These are phyloP conservation scores for Aspergillus proliferans DNA, from an alignment of 2,329 filamentous ascomycete species.

Conservation along the genomic window DNA sequence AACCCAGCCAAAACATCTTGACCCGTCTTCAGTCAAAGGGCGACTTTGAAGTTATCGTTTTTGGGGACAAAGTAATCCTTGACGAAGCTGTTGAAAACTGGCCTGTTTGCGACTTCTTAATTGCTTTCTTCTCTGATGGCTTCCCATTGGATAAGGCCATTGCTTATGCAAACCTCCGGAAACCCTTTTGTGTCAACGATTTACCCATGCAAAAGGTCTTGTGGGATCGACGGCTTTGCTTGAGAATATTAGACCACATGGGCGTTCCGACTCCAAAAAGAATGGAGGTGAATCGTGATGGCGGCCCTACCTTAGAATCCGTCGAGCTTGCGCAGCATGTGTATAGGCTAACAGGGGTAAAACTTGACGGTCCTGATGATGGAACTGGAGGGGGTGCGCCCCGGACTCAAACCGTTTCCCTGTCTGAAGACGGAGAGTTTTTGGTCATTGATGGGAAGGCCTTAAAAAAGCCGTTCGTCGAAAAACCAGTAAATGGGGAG, in stretches of 20 bases:
- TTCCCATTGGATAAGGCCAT: slow-evolving; percentile 97
- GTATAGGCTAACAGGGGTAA: slow-evolving; percentile 71
- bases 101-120: slow-evolving; percentile 92
- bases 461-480: slow-evolving; percentile 90
- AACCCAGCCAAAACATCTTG: slow-evolving; percentile 92
- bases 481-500: slow-evolving; percentile 96
- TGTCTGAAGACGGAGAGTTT: slow-evolving; percentile 85
- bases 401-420: slow-evolving; percentile 63
- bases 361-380: slow-evolving; percentile 63
- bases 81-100: slow-evolving; percentile 96
- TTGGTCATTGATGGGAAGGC: slow-evolving; percentile 77
- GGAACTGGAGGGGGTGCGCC: slow-evolving; percentile 55
- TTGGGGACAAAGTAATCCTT: slow-evolving; percentile 96
- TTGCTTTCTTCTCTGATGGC: slow-evolving; percentile 97
- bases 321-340: slow-evolving; percentile 74
- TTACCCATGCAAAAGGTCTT: slow-evolving; percentile 94
- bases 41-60: slow-evolving; percentile 95
- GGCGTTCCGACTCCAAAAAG: slow-evolving; percentile 82
- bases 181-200: slow-evolving; percentile 96
- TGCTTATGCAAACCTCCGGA: slow-evolving; percentile 84
- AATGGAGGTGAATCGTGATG: slow-evolving; percentile 87
- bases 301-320: slow-evolving; percentile 73
- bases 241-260: slow-evolving; percentile 81
- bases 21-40: slow-evolving; percentile 83
- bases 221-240: slow-evolving; percentile 88